Conservation (phyloP, 2,329 filamentous ascomycete species). For the Diaporthe sp. region DNA sequence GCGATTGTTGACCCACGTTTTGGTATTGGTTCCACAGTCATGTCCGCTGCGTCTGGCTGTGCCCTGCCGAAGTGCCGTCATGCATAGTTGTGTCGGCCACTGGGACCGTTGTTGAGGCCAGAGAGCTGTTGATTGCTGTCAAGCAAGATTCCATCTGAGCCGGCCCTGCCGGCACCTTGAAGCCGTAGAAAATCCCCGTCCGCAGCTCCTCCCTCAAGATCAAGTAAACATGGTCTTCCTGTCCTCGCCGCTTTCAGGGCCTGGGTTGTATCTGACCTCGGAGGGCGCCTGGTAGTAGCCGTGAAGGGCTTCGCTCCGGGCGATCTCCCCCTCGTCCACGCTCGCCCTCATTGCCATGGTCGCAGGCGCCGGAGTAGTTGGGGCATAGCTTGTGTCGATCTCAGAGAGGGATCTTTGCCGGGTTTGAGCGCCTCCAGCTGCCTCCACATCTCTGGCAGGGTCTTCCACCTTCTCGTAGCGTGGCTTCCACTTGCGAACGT, state of each 20-base stretch:
- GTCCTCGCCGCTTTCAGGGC: constrained; percentile 5
- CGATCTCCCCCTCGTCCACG: constrained; percentile 22
- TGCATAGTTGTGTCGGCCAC: neutral
- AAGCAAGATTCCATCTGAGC: neutral
- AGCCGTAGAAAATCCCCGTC: neutral
- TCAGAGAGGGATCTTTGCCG: neutral
- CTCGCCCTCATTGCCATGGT: constrained; percentile 23
- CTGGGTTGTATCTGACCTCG: constrained; percentile 13
- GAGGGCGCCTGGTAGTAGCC: constrained; percentile 16
- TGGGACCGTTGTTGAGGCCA: neutral
- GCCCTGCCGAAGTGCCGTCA: neutral
- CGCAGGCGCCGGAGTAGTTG: neutral
- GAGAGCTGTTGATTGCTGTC: neutral
- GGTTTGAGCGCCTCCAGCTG: neutral
- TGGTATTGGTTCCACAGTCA: neutral
- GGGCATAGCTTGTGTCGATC: constrained; percentile 22
- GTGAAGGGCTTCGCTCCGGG: constrained; percentile 15
- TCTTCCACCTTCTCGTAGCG: constrained; percentile 24
- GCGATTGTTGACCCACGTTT: neutral
- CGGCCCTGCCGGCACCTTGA: neutral
- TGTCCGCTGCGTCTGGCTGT: neutral
- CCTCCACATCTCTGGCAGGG: neutral
- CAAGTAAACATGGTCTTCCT: constrained; percentile 24
- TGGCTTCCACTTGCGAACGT: constrained; percentile 26
- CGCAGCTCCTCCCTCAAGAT: neutral